Base-by-base conservation (phyloP, 1,284 basidiomycete species). In the Cutaneotrichosporon cutaneum region DNA sequence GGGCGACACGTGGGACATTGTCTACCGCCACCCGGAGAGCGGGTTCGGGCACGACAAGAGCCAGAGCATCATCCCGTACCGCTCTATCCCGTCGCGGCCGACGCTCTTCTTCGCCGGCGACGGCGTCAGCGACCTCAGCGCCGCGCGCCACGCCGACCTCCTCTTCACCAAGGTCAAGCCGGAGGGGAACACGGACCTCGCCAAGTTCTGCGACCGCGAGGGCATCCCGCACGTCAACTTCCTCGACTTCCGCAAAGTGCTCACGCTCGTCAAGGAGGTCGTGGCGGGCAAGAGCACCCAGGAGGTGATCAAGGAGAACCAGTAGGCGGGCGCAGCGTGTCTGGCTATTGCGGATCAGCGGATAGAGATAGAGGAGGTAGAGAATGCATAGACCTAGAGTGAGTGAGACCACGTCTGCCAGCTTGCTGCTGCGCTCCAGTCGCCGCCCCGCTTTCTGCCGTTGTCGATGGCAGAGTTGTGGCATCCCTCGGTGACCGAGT, bases 31-130 rank as follows among this genome's bases (percentile, higher is more conserved):
- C 78, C 93, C 93, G 0, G 85, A 89, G 36, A 90, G 89, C 72
- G 86, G 85, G 1, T 96, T 86, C 71, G 94, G 94, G 1, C 94
- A 97, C 76, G 94, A 97, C 82, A 96, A 96, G 81, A 91, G 89
- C 18, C 88, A 88, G 70, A 89, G 92, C 14, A 95, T 96, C 70
- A 81, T 93, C 36, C 92, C 91, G 0, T 97, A 96, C 81, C 83
- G 87, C 24, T 80, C 83, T 33, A 83, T 94, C 45, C 74, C 83
- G 3, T 76, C 86, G 61, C 86, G 87, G 16, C 94, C 94, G 3
- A 88, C 85, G 0, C 82, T 94, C 18, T 94, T 96, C 81, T 96
- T 95, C 85, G 94, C 94, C 69, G 94, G 94, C 0, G 94, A 97
- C 74, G 94, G 94, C 51, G 94, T 95, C 4, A 58, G 72, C 89